Evolutionary conservation across 2,329 filamentous ascomycete species (phyloP).

Genomic region (Fusarium tuaranense): DNA sequence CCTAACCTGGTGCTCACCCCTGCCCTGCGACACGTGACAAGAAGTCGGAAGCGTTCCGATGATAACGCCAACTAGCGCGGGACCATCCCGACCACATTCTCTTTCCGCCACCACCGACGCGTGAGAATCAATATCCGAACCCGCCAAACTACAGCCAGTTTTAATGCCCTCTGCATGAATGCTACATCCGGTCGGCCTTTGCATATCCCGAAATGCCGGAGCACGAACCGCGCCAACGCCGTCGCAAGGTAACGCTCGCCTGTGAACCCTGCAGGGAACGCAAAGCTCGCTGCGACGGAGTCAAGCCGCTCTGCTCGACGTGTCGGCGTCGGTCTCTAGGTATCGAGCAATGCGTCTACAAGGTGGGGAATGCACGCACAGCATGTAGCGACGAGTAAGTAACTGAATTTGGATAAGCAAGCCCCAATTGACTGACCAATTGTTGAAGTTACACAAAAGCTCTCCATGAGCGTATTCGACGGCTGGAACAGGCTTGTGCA

Average conservation of each 20-base stretch:
- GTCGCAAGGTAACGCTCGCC: constrained; percentile 50
- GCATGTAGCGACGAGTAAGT: constrained; percentile 51
- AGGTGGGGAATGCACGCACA: constrained; percentile 49
- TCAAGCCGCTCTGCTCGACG: constrained; percentile 58
- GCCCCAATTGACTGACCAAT: not conserved
- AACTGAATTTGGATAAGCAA: not conserved
- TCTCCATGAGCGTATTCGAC: not conserved
- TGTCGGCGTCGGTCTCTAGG: constrained; percentile 50
- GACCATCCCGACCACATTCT: not conserved
- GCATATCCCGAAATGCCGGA: not conserved
- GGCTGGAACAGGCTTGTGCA: not conserved
- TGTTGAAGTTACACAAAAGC: not conserved
- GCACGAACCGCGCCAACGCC: constrained; percentile 7
- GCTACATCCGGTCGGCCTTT: no score
- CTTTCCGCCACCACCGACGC: not conserved
- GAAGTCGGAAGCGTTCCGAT: not conserved
- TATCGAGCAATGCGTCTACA: constrained; percentile 54
- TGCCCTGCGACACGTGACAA: not conserved
- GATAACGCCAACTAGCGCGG: not conserved
- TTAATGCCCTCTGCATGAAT: no score
- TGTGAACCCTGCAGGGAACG: constrained; percentile 57
- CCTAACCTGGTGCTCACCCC: not conserved
- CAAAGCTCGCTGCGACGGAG: constrained; percentile 56
- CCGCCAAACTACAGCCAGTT: not conserved
- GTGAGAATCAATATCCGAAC: not conserved